A percentile compares a stretch with the other conserved stretches of the same genome.
Conservation (phyloP, 108 stramenopile species). For the Schizochytrium sp. region DNA sequence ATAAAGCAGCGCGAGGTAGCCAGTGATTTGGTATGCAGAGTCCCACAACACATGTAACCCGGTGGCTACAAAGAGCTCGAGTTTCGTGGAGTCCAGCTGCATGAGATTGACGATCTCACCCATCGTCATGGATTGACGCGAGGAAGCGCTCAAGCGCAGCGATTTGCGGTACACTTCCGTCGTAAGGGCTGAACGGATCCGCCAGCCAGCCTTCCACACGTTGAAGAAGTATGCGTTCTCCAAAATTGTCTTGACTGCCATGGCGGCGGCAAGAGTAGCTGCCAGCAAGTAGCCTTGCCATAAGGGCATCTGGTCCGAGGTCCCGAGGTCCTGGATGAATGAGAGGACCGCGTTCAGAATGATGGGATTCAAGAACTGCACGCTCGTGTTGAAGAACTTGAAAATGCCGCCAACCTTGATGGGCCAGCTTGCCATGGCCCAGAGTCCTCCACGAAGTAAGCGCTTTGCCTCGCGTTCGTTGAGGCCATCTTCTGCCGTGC, state of each 20-base stretch:
- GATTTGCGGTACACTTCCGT: constrained; percentile 33
- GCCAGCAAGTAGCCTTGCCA: background rate
- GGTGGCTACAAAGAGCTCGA: background rate
- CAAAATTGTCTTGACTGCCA: background rate
- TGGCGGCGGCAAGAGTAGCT: background rate
- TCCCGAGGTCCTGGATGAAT: background rate
- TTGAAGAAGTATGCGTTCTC: background rate
- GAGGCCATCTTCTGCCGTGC: no score
- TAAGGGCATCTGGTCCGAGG: background rate
- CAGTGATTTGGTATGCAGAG: background rate
- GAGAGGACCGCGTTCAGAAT: background rate
- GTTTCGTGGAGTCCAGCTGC: constrained; percentile 17
- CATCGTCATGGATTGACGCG: constrained; percentile 17
- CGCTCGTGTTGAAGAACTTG: background rate
- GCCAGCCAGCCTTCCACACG: background rate
- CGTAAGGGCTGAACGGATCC: constrained; percentile 25
- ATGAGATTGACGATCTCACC: constrained; percentile 39
- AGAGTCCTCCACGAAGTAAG: no score
- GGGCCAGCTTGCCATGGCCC: background rate
- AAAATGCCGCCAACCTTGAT: background rate
- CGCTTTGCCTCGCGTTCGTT: no score
- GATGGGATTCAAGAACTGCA: background rate
- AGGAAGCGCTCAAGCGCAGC: constrained; percentile 23
- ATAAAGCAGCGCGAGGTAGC: background rate
- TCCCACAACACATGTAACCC: constrained; percentile 27